Percentiles rank a stretch among this genome's conserved stretches.
Evolutionary conservation across 331 rosid genomes (phyloP).

Genomic region (Telfairia occidentalis): DNA sequence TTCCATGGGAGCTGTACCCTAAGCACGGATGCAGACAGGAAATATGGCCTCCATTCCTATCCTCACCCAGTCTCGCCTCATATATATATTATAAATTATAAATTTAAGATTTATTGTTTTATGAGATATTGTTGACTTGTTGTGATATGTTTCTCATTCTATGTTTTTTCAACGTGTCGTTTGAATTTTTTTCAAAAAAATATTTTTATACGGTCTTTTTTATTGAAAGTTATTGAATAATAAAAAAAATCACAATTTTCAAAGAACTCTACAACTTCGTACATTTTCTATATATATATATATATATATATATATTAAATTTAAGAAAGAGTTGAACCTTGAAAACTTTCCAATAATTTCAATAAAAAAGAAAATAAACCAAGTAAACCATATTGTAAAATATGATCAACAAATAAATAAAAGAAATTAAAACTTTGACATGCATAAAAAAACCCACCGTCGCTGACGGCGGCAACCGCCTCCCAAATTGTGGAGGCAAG

Average conservation of each 20-base stretch:
- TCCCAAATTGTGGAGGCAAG: not conserved
- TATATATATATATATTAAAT: too few relatives aligned
- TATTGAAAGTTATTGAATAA: not conserved
- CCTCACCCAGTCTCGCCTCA: too few relatives aligned
- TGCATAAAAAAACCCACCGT: not conserved
- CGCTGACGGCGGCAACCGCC: not conserved
- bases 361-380: not conserved
- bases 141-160: too few relatives aligned
- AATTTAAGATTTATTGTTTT: too few relatives aligned
- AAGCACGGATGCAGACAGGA: too few relatives aligned
- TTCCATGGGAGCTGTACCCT: too few relatives aligned
- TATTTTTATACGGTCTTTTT: too few relatives aligned
- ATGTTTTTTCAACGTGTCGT: too few relatives aligned
- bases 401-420: not conserved
- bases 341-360: not conserved
- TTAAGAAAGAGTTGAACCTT: not conserved
- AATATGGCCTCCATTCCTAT: too few relatives aligned
- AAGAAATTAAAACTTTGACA: not conserved
- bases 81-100: too few relatives aligned
- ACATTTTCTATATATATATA: too few relatives aligned
- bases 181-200: not conserved
- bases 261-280: not conserved
- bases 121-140: too few relatives aligned
- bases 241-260: not conserved
- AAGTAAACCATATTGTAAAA: not conserved